phyloP scores from a whole-genome alignment of 2,329 filamentous ascomycete species.

The Trichoderma sp. region DNA sequence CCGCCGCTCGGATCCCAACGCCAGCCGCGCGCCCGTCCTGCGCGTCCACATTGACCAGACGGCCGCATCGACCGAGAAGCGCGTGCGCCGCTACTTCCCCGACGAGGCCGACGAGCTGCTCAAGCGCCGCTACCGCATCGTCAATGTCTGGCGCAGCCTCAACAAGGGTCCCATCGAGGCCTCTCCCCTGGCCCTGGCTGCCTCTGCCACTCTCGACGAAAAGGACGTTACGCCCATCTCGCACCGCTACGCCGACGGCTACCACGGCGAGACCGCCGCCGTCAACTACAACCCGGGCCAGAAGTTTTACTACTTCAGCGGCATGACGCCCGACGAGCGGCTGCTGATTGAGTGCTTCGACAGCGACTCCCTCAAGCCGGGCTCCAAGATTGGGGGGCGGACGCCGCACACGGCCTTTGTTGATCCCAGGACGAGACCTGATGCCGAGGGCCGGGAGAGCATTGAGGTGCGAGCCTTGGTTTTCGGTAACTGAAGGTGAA shows the following conservation, averaged over 20 bases:
- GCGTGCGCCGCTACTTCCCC: constrained; percentile 67
- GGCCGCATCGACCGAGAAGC: constrained; percentile 60
- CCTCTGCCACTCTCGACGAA: constrained; percentile 61
- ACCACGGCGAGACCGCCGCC: constrained; percentile 72
- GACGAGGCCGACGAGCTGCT: constrained; percentile 71
- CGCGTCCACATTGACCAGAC: constrained; percentile 86
- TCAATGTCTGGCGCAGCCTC: constrained; percentile 81
- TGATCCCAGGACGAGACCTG: constrained; percentile 69
- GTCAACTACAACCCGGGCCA: constrained; percentile 64
- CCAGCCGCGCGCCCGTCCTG: constrained; percentile 68
- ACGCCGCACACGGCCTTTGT: constrained; percentile 77
- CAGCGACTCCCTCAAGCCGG: constrained; percentile 57
- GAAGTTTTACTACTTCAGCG: constrained; percentile 78
- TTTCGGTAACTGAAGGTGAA: constrained; percentile 59
- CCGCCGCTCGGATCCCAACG: constrained; percentile 62
- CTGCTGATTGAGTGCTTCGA: constrained; percentile 79
- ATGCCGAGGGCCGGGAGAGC: constrained; percentile 75
- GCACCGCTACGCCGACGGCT: constrained; percentile 65
- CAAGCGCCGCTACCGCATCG: constrained; percentile 71
- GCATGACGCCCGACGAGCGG: constrained; percentile 73
- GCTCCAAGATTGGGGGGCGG: constrained; percentile 54
- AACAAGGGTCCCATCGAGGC: constrained; percentile 62
- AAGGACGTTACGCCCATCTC: constrained; percentile 71
- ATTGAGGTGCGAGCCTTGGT: constrained; percentile 88
- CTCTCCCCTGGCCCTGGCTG: constrained; percentile 68